Percentiles rank a stretch among this genome's conserved stretches.
Conservation (phyloP, 805 yeast species). For the Nakazawaea sp. region DNA sequence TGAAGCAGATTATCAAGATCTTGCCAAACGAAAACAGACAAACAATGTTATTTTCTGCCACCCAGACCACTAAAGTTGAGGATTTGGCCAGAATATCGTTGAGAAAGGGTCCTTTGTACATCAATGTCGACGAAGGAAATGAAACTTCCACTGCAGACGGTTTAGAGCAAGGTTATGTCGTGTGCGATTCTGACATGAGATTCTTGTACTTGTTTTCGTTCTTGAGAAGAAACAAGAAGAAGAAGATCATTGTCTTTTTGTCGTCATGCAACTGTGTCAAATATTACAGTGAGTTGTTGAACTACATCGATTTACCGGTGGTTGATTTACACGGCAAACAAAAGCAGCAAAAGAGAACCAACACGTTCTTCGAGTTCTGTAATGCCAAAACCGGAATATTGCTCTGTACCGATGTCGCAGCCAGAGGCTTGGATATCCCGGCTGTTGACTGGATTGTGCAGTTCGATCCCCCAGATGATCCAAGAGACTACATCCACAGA, state of each 20-base stretch:
- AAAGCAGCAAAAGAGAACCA: slow-evolving; percentile 97
- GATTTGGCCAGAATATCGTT: slow-evolving; percentile 95
- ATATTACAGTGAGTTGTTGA: slow-evolving; percentile 89
- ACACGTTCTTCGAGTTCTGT: slow-evolving; percentile 96
- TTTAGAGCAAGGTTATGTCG: slow-evolving; percentile 96
- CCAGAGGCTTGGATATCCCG: slow-evolving; percentile 98
- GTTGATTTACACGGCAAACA: slow-evolving; percentile 96
- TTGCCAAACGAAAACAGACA: slow-evolving; percentile 92
- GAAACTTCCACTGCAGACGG: slow-evolving; percentile 93
- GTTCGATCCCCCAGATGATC: slow-evolving; percentile 99
- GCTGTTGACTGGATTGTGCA: slow-evolving; percentile 99
- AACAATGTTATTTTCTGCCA: slow-evolving; percentile 97
- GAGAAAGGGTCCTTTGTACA: slow-evolving; percentile 88
- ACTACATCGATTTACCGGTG: slow-evolving; percentile 95
- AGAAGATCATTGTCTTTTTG: slow-evolving; percentile 88
- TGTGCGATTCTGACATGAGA: slow-evolving; percentile 93
- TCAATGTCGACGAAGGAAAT: slow-evolving; percentile 82
- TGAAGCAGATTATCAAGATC: slow-evolving; percentile 92
- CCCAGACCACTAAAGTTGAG: slow-evolving; percentile 98
- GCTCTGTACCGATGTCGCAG: slow-evolving; percentile 97
- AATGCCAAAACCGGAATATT: slow-evolving; percentile 92
- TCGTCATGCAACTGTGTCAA: slow-evolving; percentile 97
- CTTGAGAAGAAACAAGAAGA: slow-evolving; percentile 85
- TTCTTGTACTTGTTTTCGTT: slow-evolving; percentile 87
- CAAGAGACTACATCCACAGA: slow-evolving; percentile 97